Evolutionary conservation across 225 moss, liverwort and hornwort species (phyloP).

Genomic region (Polytrichum formosum): DNA sequence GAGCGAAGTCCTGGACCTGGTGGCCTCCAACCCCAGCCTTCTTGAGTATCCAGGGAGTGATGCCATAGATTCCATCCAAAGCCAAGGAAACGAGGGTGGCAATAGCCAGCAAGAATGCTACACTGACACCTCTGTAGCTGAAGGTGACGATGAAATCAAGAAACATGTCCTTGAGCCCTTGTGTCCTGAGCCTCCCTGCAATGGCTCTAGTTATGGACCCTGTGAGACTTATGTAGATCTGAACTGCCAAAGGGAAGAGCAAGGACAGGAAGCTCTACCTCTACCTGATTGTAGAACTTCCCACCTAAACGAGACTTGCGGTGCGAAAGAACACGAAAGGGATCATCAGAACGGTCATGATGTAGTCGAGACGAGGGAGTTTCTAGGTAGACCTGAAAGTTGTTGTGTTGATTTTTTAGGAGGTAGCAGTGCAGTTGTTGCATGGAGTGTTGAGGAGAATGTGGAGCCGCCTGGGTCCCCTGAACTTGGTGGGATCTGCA

Average conservation of each 20-base stretch:
- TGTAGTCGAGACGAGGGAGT: not conserved
- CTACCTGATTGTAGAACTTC: not conserved
- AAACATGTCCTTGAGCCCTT: not conserved
- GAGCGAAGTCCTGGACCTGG: slow-evolving; percentile 45
- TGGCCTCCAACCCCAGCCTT: slow-evolving; percentile 36
- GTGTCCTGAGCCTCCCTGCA: not conserved
- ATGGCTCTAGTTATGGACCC: not conserved
- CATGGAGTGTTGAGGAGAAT: not conserved
- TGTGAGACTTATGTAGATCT: not conserved
- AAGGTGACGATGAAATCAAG: not conserved
- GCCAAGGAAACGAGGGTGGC: not conserved
- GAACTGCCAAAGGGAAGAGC: not conserved
- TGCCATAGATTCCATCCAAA: not conserved
- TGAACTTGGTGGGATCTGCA: not conserved
- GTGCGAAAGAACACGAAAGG: too few relatives aligned
- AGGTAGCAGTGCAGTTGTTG: not conserved
- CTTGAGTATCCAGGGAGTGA: slow-evolving; percentile 11
- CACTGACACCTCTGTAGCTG: not conserved
- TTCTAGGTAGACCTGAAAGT: not conserved
- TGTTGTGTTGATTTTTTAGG: not conserved
- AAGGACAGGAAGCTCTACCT: not conserved
- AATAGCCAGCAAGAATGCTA: not conserved
- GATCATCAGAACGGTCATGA: too few relatives aligned
- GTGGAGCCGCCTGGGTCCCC: not conserved
- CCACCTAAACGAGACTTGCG: not conserved